A percentile compares a stretch with the other conserved stretches of the same genome.
phyloP scores from a whole-genome alignment of 106 monocot species.

The Posidonia australis region DNA sequence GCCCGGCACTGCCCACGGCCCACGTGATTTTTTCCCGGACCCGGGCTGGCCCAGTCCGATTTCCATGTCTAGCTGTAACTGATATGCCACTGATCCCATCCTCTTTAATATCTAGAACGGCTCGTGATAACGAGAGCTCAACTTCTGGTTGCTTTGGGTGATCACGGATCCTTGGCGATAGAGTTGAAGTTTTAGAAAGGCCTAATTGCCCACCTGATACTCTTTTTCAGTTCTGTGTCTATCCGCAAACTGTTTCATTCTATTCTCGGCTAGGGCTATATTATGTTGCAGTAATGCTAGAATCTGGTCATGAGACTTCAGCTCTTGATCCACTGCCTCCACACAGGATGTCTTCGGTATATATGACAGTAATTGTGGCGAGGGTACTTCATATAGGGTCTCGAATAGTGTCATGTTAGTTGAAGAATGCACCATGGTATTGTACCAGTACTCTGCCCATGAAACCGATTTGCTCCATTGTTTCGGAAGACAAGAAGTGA shows the following conservation, averaged over 20 bases:
- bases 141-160: background rate
- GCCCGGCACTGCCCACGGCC: no score
- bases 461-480: background rate
- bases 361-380: background rate
- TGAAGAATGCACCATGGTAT: background rate
- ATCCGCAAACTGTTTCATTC: background rate
- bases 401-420: constrained; percentile 1
- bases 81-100: background rate
- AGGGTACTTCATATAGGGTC: background rate
- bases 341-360: background rate
- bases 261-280: background rate
- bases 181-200: background rate
- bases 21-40: no score
- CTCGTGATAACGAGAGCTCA: background rate
- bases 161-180: background rate
- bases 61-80: background rate
- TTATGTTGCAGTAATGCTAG: background rate
- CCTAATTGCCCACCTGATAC: background rate
- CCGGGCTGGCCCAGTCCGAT: no score
- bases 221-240: background rate
- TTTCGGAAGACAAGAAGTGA: background rate
- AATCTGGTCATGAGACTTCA: background rate
- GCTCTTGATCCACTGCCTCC: background rate
- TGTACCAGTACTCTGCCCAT: constrained; percentile 1
- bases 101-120: background rate